Evolutionary conservation across 106 monocot genomes (phyloP).

Genomic region (Hemerocallis citrina): DNA sequence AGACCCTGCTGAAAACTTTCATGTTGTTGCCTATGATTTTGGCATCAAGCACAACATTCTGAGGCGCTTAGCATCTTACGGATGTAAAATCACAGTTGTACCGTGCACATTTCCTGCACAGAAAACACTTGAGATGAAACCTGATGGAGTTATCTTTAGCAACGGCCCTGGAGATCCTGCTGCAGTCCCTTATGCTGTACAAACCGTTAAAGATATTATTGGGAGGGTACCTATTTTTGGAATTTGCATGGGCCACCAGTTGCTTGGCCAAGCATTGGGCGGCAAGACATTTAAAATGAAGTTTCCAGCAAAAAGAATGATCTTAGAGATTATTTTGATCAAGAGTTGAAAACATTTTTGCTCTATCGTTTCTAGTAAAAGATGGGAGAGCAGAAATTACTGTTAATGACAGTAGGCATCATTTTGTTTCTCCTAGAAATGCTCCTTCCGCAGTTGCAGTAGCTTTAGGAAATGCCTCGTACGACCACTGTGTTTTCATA

Average conservation of each 20-base stretch:
- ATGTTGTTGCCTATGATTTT: slow-evolving; percentile 98
- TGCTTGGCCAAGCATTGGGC: slow-evolving; percentile 89
- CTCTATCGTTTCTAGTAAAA: slow-evolving; percentile 74
- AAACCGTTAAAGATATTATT: slow-evolving; percentile 82
- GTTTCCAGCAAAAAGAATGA: too few relatives aligned
- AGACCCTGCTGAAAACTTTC: slow-evolving; percentile 27
- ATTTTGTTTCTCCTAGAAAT: slow-evolving; percentile 66
- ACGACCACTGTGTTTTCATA: slow-evolving; percentile 85
- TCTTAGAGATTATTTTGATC: too few relatives aligned
- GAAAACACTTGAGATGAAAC: slow-evolving; percentile 62
- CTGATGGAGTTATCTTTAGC: slow-evolving; percentile 96
- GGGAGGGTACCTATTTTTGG: slow-evolving; percentile 95
- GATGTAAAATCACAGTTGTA: slow-evolving; percentile 95
- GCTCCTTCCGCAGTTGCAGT: slow-evolving; percentile 66
- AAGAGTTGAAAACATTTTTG: slow-evolving; percentile 86
- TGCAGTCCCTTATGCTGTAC: slow-evolving; percentile 96
- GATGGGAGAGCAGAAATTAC: slow-evolving; percentile 72
- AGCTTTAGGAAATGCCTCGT: slow-evolving; percentile 60
- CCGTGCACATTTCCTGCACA: slow-evolving; percentile 84
- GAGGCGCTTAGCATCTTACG: slow-evolving; percentile 83
- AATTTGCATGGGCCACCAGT: slow-evolving; percentile 97
- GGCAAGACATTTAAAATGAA: slow-evolving; percentile 99
- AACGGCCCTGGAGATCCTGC: slow-evolving; percentile 96
- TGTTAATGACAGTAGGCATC: slow-evolving; percentile 35
- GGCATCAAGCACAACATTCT: slow-evolving; percentile 94